Evolutionary conservation across 306 rosid species (phyloP), one percentile per base, ranked within the genome.

Genomic region (Citrullus amarus): DNA sequence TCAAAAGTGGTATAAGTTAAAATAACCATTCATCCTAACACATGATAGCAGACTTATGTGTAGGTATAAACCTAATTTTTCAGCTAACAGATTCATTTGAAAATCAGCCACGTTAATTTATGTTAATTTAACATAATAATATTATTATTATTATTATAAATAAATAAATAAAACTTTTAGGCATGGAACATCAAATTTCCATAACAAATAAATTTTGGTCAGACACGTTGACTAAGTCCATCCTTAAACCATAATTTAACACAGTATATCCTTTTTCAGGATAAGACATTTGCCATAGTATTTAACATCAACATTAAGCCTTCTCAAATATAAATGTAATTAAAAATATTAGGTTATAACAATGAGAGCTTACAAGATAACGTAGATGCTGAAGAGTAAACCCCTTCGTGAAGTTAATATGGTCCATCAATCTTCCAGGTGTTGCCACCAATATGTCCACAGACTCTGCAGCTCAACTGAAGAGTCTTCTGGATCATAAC

Each of bases 401-500:
- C 1, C 97, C 98, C 78, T 83, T 92, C 4, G 95, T 89, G n/a
- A 81, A 77, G 73, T 87, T 89, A 18, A 92, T 87, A 77, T 91
- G 97, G 78, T 95, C 99, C 90, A 95, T 90, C 62, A 95, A 83
- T 87, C 97, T 88, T 80, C 97, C 97, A 6, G 99, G 93, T 32
- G 97, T 95, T 17, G 98, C 98, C 60, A 95, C 97, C 83, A 95
- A 84, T 85, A 95, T 89, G 51, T 92, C 97, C 78, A 95, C 96
- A 55, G 91, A 76, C 93, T 88, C 60, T 68, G 91, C 25, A 84
- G 79, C 56, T 81, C 75, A 28, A 79, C 78, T 0, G 36, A 76
- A 83, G 78, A 30, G 54, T 80, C 86, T 6, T 83, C 92, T 0
- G 87, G 93, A 76, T 91, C 97, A 34, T 81, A 87, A 77, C 86